Conservation (phyloP, 495 filamentous ascomycete genomes). For the Penicillium steckii region DNA sequence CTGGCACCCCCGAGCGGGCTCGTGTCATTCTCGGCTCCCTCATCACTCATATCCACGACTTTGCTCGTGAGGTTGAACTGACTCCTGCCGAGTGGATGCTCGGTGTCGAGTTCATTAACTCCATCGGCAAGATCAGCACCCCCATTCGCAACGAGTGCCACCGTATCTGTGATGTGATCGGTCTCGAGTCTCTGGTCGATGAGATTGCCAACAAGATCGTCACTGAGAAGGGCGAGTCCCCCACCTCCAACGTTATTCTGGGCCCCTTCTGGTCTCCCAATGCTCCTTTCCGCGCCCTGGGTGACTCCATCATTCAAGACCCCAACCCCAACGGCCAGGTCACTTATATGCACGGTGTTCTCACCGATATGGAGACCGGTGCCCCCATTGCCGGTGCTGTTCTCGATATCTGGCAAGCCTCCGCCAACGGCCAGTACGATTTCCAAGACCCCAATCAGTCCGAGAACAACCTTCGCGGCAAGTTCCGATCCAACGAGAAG, state of each 20-base stretch:
- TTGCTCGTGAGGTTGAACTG: slow-evolving; percentile 78
- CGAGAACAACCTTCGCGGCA: slow-evolving; percentile 81
- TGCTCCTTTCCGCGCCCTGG: slow-evolving; percentile 71
- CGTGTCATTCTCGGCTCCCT: slow-evolving; percentile 63
- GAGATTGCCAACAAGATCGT: slow-evolving; percentile 82
- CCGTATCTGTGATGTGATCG: slow-evolving; percentile 74
- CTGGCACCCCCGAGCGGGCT: slow-evolving; percentile 66
- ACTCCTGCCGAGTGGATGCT: slow-evolving; percentile 79
- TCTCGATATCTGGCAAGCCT: slow-evolving; percentile 86
- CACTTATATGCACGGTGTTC: slow-evolving; percentile 71
- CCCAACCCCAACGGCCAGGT: slow-evolving; percentile 61
- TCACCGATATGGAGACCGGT: slow-evolving; percentile 70
- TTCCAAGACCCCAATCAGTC: slow-evolving; percentile 81
- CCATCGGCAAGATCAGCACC: slow-evolving; percentile 54
- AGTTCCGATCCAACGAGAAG: slow-evolving; percentile 74
- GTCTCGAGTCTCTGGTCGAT: slow-evolving; percentile 81
- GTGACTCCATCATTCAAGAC: slow-evolving; percentile 69
- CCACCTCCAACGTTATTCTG: slow-evolving; percentile 80
- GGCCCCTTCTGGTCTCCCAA: slow-evolving; percentile 87
- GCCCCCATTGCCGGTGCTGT: slow-evolving; percentile 67
- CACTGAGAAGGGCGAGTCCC: slow-evolving; percentile 64
- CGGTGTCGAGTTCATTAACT: slow-evolving; percentile 63
- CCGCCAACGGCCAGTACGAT: slow-evolving; percentile 83
- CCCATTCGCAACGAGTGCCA: slow-evolving; percentile 72
- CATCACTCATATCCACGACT: slow-evolving; percentile 79